Percentiles rank a stretch among this genome's conserved stretches.
Conservation (phyloP, 805 yeast genomes). For the Metschnikowia sp. region DNA sequence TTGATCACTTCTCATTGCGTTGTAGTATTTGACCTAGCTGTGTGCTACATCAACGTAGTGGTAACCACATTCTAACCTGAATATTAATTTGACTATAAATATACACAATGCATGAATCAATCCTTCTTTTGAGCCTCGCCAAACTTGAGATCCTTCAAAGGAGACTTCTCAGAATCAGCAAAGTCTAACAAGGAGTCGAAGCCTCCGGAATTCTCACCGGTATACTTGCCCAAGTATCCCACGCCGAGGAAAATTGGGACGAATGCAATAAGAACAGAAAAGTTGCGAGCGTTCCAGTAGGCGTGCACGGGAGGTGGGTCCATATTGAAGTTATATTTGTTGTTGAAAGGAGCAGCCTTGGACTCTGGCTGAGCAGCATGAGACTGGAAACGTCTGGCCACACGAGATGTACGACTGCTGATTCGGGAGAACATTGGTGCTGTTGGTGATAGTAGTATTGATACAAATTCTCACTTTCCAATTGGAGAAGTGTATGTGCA, state of each 20-base stretch:
- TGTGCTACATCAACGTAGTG: no score
- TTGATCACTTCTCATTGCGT: no score
- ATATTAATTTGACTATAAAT: conserved; percentile 1
- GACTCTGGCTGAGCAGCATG: conserved; percentile 19
- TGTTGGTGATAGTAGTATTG: conserved; percentile 7
- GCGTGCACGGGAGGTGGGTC: conserved; percentile 45
- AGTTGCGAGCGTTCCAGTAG: conserved; percentile 42
- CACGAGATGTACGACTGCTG: conserved; percentile 20
- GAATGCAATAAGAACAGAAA: conserved; percentile 34
- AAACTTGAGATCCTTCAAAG: conserved; percentile 34
- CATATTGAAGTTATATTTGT: conserved; percentile 40
- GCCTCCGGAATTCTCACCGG: conserved; percentile 28
- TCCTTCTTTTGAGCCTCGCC: conserved; percentile 35
- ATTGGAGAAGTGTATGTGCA: conserved; percentile 13
- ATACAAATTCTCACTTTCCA: conserved; percentile 13
- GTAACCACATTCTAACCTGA: no score
- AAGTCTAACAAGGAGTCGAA: conserved; percentile 30
- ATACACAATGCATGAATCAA: conserved; percentile 8
- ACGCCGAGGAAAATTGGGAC: conserved; percentile 35
- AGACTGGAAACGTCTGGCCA: conserved; percentile 30
- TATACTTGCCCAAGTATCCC: conserved; percentile 32
- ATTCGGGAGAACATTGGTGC: conserved; percentile 27
- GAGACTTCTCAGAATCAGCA: conserved; percentile 38
- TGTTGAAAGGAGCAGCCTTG: conserved; percentile 33
- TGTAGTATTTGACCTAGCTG: no score